A percentile compares a stretch with the other conserved stretches of the same genome.
These are phyloP conservation scores for Physcomitrellopsis africana DNA, from an alignment of 225 moss, liverwort and hornwort genomes.

Conservation along the genomic window DNA sequence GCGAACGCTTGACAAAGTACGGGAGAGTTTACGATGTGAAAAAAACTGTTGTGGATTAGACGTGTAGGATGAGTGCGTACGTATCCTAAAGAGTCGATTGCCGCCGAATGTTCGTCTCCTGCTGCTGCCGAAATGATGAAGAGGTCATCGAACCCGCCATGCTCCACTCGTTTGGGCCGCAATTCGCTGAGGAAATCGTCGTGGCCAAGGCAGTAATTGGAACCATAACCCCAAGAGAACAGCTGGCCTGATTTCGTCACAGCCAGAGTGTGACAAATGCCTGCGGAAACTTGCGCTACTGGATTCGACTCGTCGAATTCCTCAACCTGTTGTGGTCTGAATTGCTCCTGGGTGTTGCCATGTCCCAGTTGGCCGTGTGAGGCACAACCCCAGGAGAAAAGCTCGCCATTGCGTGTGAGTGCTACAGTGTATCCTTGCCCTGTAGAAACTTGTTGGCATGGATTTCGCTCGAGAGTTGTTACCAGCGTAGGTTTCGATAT, in stretches of 20 bases:
- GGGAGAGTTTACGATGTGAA: not conserved
- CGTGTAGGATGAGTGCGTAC: conserved; percentile 41
- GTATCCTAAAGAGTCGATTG: conserved; percentile 76
- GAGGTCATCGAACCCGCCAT: conserved; percentile 44
- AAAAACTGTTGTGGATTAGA: not conserved
- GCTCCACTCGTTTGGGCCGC: conserved; percentile 63
- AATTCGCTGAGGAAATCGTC: conserved; percentile 60
- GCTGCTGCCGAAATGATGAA: conserved; percentile 71
- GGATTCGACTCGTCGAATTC: conserved; percentile 50
- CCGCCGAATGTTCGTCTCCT: conserved; percentile 83
- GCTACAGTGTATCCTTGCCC: conserved; percentile 78
- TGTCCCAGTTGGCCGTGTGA: conserved; percentile 88
- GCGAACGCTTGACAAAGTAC: not conserved
- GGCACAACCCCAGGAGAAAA: conserved; percentile 89
- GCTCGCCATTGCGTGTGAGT: conserved; percentile 57
- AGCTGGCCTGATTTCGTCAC: conserved; percentile 67
- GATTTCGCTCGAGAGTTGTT: conserved; percentile 47
- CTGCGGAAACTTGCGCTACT: conserved; percentile 65
- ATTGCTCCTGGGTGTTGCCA: conserved; percentile 66
- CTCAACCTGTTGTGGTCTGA: conserved; percentile 59
- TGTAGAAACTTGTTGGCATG: conserved; percentile 79
- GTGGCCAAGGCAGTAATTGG: conserved; percentile 84
- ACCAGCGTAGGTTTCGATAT: conserved; percentile 67
- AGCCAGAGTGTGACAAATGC: conserved; percentile 68
- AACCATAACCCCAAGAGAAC: conserved; percentile 85